A percentile compares a stretch with the other conserved stretches of the same genome.
These are phyloP conservation scores for Heritiera littoralis DNA, from an alignment of 345 rosid species.

Conservation along the genomic window DNA sequence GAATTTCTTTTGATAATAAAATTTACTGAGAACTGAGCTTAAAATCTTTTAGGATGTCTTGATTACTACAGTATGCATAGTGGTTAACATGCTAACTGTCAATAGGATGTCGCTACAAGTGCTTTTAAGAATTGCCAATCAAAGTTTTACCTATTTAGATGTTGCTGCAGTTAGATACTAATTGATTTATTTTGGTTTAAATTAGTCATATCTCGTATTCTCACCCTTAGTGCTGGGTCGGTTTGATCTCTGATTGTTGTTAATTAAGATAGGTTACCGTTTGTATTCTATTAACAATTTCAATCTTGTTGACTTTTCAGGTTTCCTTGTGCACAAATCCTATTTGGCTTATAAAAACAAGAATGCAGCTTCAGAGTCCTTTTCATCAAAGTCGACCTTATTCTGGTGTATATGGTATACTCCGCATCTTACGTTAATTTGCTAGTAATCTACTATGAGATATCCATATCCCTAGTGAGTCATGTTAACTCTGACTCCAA, in stretches of 20 bases:
- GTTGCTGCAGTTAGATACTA: neutral
- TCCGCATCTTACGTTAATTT: constrained; percentile 38
- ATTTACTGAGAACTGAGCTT: constrained; percentile 2
- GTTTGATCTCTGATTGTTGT: constrained; percentile 4
- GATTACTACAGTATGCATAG: neutral
- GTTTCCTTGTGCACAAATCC: constrained; percentile 92
- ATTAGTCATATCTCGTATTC: neutral
- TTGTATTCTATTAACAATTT: constrained; percentile 16
- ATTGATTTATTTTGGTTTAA: constrained; percentile 11
- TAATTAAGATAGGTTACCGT: neutral
- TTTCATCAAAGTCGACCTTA: constrained; percentile 72
- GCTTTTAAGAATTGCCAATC: neutral
- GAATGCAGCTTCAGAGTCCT: constrained; percentile 92
- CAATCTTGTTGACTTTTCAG: constrained; percentile 40
- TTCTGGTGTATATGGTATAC: constrained; percentile 82
- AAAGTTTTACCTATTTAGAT: neutral
- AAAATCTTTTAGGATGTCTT: neutral
- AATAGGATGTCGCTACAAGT: neutral
- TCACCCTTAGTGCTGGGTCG: neutral
- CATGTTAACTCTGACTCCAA: constrained; percentile 28
- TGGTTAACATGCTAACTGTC: neutral
- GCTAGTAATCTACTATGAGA: constrained; percentile 33
- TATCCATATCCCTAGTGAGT: constrained; percentile 27
- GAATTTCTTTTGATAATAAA: neutral
- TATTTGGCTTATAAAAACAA: constrained; percentile 92